Base-by-base conservation (phyloP, 176 grass and related monocot species). In the Alloteropsis semialata region DNA sequence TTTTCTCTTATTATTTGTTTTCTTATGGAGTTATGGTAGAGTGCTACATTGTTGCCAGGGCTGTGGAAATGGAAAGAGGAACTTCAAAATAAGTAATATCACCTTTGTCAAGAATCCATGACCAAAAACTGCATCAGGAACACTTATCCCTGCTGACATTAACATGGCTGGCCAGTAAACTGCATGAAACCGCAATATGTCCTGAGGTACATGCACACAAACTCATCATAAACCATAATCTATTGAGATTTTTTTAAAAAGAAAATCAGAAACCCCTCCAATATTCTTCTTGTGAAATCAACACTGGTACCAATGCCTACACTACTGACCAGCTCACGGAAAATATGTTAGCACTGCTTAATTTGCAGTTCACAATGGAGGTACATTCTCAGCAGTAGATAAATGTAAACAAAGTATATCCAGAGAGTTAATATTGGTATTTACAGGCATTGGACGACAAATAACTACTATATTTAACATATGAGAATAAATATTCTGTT, bases 141-240 rank as follows among this genome's bases (percentile, higher is more conserved):
- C 60, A 77, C 77, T 90, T 84, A 98, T 53, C 57, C 92, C 92
- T 46, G 96, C 96, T 69, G 96, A 98, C 87, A 98, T 80, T 69
- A 89, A 75, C 91, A 98, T 98, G 70, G 92, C 92, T 84, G 96
- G 96, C 92, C 96, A 98, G 87, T 98, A 98, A 88, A 98, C 85
- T 68, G 90, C 96, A 84, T 98, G 96, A 76, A 95, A 98, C 80
- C 92, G 84, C 76, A 98, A 92, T 84, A 95, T 98, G 82, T 98
- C 96, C 90, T 98, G 82, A 86, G 72, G 58, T 32, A 77, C 54
- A 85, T 37, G 28, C 7, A 73, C 48, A 88, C 65, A 50, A 89
- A 74, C 57, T 73, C 14, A 78, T 87, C 70, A 92, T 21, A 81
- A 49, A 64, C 21, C 8, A 59, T 65, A 81, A 66, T 57, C 14